Evolutionary conservation across 768 basidiomycete species (phyloP).

Genomic region (Goffeauzyma gilvescens): DNA sequence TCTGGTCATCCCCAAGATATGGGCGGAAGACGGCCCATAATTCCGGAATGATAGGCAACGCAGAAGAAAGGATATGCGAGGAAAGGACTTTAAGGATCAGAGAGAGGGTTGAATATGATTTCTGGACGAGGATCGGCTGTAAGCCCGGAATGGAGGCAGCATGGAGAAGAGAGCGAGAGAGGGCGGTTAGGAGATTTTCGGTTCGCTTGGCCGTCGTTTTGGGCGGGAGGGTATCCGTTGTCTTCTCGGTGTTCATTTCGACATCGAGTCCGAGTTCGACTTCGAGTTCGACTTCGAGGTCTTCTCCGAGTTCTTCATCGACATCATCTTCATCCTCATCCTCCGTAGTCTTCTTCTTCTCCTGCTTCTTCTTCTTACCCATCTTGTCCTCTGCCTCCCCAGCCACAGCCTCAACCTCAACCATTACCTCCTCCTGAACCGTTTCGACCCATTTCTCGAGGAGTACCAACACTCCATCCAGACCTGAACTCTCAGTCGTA

Average conservation of each 20-base stretch:
- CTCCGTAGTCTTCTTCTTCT: too few relatives aligned
- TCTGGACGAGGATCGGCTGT: slow-evolving; percentile 26
- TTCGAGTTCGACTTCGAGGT: too few relatives aligned
- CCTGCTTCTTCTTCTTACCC: neutral
- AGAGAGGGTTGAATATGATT: slow-evolving; percentile 27
- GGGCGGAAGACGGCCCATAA: slow-evolving; percentile 20
- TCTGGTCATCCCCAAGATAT: too few relatives aligned
- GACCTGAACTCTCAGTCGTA: slow-evolving; percentile 20
- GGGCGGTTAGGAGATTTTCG: too few relatives aligned
- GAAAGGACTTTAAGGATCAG: slow-evolving; percentile 19
- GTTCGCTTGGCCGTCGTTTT: too few relatives aligned
- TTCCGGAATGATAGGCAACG: slow-evolving; percentile 4
- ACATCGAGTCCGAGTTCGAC: slow-evolving; percentile 9
- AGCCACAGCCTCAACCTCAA: neutral
- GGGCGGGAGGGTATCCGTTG: too few relatives aligned
- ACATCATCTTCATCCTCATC: too few relatives aligned
- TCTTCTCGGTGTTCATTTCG: slow-evolving; percentile 1
- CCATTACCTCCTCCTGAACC: slow-evolving; percentile 20
- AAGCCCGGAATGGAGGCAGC: slow-evolving; percentile 20
- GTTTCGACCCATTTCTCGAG: slow-evolving; percentile 27
- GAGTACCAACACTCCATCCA: slow-evolving; percentile 26
- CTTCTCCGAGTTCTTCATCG: too few relatives aligned
- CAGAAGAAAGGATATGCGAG: slow-evolving; percentile 4
- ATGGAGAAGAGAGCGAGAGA: too few relatives aligned
- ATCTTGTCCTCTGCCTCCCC: neutral